Conservation (phyloP, 2,329 filamentous ascomycete genomes). For the Plectosphaerella sp. region DNA sequence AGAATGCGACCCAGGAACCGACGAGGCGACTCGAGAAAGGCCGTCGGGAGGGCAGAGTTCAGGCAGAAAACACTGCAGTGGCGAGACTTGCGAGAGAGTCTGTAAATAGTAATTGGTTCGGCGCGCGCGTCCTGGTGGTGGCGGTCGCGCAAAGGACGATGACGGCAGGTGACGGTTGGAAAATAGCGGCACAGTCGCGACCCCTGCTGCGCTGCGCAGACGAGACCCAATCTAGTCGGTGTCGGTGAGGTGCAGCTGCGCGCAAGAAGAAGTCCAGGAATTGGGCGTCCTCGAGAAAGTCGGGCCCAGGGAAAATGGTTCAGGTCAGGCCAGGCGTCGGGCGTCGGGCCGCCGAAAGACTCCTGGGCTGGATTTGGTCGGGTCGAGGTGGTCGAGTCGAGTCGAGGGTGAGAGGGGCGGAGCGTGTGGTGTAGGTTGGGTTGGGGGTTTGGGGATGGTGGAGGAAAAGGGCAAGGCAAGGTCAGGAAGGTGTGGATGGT, state of each 20-base stretch:
- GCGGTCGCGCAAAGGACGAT: not conserved
- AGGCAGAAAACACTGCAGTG: not conserved
- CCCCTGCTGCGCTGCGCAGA: too few species aligned
- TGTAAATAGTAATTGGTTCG: not conserved
- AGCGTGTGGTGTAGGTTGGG: not conserved
- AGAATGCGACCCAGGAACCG: not conserved
- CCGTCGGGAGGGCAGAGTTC: not conserved
- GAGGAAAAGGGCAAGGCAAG: not conserved
- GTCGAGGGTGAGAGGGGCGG: not conserved
- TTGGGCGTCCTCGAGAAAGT: too few species aligned
- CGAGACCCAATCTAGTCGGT: too few species aligned
- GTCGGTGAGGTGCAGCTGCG: too few species aligned
- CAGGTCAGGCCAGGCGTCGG: too few species aligned
- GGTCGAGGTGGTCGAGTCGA: not conserved
- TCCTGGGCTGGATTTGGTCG: not conserved
- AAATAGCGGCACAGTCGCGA: too few species aligned
- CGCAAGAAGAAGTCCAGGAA: too few species aligned
- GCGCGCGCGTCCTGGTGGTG: not conserved
- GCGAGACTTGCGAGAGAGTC: not conserved
- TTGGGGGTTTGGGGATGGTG: not conserved
- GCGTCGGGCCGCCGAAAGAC: not conserved
- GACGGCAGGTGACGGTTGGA: too few species aligned
- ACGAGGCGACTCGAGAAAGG: not conserved
- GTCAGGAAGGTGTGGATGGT: constrained; percentile 1
- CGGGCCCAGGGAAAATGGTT: too few species aligned